Percentiles rank a stretch among this genome's conserved stretches.
Conservation (phyloP, 2,329 filamentous ascomycete species). For the Aspergillus niger region DNA sequence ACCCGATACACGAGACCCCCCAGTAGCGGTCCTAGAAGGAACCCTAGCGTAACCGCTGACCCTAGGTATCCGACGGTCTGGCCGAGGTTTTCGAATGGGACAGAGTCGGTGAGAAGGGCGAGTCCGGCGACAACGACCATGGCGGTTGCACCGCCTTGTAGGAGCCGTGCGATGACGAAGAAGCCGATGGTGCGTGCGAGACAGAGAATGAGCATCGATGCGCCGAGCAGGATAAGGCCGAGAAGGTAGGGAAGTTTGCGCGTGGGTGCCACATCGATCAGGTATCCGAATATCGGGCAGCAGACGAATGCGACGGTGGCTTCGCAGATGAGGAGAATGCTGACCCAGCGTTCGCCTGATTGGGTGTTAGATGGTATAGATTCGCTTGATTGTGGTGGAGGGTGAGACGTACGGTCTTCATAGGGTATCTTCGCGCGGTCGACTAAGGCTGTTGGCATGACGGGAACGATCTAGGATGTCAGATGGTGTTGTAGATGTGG, state of each 20-base stretch:
- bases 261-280: constrained; percentile 35
- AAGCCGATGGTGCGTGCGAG: constrained; percentile 52
- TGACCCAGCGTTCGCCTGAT: constrained; percentile 33
- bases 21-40: constrained; percentile 58
- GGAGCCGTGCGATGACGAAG: constrained; percentile 54
- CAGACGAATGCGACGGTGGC: constrained; percentile 29
- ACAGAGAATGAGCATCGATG: constrained; percentile 59
- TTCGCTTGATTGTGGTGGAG: background rate
- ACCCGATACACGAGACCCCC: constrained; percentile 64
- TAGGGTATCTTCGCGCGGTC: constrained; percentile 28
- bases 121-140: constrained; percentile 63
- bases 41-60: constrained; percentile 60
- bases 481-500: background rate
- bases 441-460: constrained; percentile 31
- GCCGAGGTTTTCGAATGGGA: constrained; percentile 58
- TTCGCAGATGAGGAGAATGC: constrained; percentile 33
- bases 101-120: constrained; percentile 61
- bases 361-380: background rate
- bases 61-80: constrained; percentile 61
- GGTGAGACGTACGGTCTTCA: constrained; percentile 25
- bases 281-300: constrained; percentile 33
- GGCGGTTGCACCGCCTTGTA: constrained; percentile 61
- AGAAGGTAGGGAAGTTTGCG: constrained; percentile 61
- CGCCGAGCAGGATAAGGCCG: constrained; percentile 55
- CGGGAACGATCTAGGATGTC: constrained; percentile 30